Evolutionary conservation across 2,329 filamentous ascomycete species (phyloP), one percentile per base, ranked within the genome.

Genomic region (Parastagonospora avenae): DNA sequence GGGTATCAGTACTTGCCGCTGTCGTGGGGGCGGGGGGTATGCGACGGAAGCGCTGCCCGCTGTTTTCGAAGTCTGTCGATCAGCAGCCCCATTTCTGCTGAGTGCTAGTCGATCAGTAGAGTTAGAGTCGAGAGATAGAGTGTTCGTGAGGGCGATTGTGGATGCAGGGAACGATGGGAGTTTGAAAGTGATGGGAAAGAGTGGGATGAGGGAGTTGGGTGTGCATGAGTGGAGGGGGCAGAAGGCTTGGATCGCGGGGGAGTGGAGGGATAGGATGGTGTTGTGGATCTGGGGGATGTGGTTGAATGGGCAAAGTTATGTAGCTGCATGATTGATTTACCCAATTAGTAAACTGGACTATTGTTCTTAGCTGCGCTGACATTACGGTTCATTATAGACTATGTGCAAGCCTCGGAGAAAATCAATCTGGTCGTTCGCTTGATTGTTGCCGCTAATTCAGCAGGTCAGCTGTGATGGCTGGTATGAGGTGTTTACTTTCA

Each of bases 111-210:
- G n/a, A n/a, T n/a, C n/a, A n/a, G n/a, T n/a, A n/a, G n/a, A n/a
- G n/a, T n/a, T n/a, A n/a, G n/a, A n/a, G 5, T 60, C 62, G 4
- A 71, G 55, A 46, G 46, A 61, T 11, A 67, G 59, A 15, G 43
- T 74, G 2, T 70, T 65, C 49, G 49, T 73, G n/a, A 47, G 66
- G 37, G 67, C 60, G 0, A 60, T 73, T 42, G 68, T 73, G 15
- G 71, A 71, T 51, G 45, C 41, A 9, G 57, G 56, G n/a, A 73
- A 73, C 46, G 56, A 60, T 1, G 51, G 61, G 14, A 73, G 70
- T 46, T 12, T 50, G 47, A 54, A 58, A n/a, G 70, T 73, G 1
- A 63, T 73, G 68, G 50, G 55, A 5, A 74, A 74, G 48, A 39
- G 42, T 16, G 66, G 60, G 12, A 62, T 74, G 57, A 46, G 37